Evolutionary conservation across 1,284 basidiomycete genomes (phyloP).

Genomic region (Austroboletus olivaceoglutinosus): DNA sequence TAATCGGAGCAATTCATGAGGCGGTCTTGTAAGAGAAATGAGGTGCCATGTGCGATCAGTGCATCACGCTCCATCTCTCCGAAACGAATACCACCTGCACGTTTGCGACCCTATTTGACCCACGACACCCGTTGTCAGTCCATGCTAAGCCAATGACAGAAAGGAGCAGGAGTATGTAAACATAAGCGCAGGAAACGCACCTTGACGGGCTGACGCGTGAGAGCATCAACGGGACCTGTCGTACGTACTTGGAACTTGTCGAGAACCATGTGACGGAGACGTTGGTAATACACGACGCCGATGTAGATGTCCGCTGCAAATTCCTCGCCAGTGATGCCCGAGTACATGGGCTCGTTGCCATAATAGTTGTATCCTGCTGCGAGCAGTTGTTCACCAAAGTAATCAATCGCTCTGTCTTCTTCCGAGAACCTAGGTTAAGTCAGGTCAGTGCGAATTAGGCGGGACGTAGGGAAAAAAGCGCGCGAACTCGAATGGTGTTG

Average conservation of each 20-base stretch:
- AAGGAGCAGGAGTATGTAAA: background rate
- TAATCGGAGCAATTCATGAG: constrained; percentile 99
- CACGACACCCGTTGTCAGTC: constrained; percentile 5
- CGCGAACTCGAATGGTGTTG: constrained; percentile 91
- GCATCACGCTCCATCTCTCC: constrained; percentile 99
- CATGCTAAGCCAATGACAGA: background rate
- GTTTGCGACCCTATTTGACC: constrained; percentile 82
- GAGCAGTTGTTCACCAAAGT: constrained; percentile 94
- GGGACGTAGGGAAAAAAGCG: constrained; percentile 1
- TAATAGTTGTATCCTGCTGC: constrained; percentile 98
- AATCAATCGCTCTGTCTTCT: constrained; percentile 92
- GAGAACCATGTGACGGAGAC: constrained; percentile 98
- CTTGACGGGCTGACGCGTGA: constrained; percentile 98
- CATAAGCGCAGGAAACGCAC: constrained; percentile 41
- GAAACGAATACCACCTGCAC: constrained; percentile 98
- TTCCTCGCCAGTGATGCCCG: constrained; percentile 97
- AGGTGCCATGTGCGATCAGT: constrained; percentile 96
- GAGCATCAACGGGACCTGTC: constrained; percentile 92
- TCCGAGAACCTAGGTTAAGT: constrained; percentile 77
- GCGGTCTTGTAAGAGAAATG: constrained; percentile 96
- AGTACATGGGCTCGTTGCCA: constrained; percentile 99
- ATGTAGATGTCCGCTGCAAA: constrained; percentile 99
- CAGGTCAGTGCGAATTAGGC: constrained; percentile 11
- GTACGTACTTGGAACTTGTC: constrained; percentile 99
- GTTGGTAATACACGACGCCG: constrained; percentile 98